Evolutionary conservation across 1,139 yeast genomes (phyloP).

Genomic region (Pichia sp.): DNA sequence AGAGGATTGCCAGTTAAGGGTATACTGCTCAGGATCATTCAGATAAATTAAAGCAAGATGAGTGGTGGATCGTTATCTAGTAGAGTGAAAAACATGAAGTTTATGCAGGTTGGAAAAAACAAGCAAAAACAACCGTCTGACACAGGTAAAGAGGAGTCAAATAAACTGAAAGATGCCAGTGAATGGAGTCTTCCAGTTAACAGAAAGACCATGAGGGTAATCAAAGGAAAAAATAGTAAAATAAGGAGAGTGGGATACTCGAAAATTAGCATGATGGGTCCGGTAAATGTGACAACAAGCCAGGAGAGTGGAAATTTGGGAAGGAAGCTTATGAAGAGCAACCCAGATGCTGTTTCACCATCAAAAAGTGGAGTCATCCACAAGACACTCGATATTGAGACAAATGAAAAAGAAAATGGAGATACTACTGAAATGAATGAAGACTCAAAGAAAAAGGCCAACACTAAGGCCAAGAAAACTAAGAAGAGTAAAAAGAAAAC

Average conservation of each 20-base stretch:
- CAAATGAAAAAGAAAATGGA: not conserved
- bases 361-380: not conserved
- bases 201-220: slow-evolving; percentile 17
- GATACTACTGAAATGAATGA: not conserved
- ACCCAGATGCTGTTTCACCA: too few relatives aligned
- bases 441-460: slow-evolving; percentile 5
- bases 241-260: slow-evolving; percentile 43
- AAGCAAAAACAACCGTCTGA: slow-evolving; percentile 1
- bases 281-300: not conserved
- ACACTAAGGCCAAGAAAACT: slow-evolving; percentile 12
- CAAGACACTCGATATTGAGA: not conserved
- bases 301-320: slow-evolving; percentile 16
- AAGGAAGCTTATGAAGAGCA: slow-evolving; percentile 16
- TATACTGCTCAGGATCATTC: not conserved
- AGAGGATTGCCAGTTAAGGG: not conserved
- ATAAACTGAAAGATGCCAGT: slow-evolving; percentile 43
- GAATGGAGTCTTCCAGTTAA: slow-evolving; percentile 51
- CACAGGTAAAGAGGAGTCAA: slow-evolving; percentile 28
- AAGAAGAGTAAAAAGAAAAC: slow-evolving; percentile 14
- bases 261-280: slow-evolving; percentile 12
- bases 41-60: slow-evolving; percentile 1
- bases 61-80: slow-evolving; percentile 30
- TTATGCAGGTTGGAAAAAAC: slow-evolving; percentile 30
- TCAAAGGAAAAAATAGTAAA: slow-evolving; percentile 21
- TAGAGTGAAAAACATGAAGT: slow-evolving; percentile 68